These are phyloP conservation scores for Aspergillus tubingensis DNA, from an alignment of 2,329 filamentous ascomycete genomes.

Conservation along the genomic window DNA sequence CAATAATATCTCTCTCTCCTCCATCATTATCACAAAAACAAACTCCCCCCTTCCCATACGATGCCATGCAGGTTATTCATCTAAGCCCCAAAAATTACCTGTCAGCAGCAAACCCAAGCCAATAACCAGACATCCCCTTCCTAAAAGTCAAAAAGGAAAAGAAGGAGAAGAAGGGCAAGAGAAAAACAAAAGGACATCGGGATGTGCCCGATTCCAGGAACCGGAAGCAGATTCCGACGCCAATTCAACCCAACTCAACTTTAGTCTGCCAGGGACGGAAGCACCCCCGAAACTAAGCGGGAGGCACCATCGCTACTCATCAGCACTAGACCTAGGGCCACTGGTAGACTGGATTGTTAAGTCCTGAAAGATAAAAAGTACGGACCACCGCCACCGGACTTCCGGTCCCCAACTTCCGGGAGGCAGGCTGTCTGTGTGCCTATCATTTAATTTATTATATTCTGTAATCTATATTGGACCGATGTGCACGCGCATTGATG, in stretches of 20 bases:
- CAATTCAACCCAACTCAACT: background rate
- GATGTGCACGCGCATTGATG: too few species aligned
- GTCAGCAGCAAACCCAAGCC: background rate
- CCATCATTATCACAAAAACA: background rate
- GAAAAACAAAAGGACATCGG: background rate
- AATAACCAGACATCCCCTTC: background rate
- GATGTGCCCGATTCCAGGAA: background rate
- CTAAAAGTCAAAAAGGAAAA: background rate
- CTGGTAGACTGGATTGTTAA: too few species aligned
- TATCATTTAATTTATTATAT: too few species aligned
- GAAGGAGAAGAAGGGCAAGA: background rate
- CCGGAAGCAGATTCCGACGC: slow-evolving; percentile 1
- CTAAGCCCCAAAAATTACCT: background rate
- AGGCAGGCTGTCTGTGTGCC: too few species aligned
- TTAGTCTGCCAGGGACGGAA: background rate
- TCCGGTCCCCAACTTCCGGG: too few species aligned
- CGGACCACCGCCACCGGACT: too few species aligned
- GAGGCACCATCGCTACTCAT: background rate
- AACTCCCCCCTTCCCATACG: background rate
- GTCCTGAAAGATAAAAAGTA: too few species aligned
- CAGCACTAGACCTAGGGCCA: background rate
- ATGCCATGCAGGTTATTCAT: background rate
- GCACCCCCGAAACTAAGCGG: background rate
- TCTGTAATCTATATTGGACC: too few species aligned
- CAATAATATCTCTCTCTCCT: background rate